Evolutionary conservation across 768 basidiomycete genomes (phyloP).

Genomic region (Calocera cornea): DNA sequence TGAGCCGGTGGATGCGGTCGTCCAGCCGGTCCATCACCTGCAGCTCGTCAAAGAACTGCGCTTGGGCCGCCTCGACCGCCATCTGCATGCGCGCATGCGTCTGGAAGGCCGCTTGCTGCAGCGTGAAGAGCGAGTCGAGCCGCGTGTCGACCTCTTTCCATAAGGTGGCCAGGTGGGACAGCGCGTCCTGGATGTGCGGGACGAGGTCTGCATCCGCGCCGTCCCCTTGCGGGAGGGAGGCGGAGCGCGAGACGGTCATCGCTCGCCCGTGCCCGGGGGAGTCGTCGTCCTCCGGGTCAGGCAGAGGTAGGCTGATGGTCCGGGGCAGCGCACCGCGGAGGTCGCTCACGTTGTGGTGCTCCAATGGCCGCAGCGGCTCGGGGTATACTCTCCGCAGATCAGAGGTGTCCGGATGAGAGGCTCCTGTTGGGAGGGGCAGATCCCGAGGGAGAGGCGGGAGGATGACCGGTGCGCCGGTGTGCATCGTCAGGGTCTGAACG

Average conservation of each 20-base stretch:
- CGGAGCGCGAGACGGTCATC: not conserved
- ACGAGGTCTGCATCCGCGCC: not conserved
- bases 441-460: not conserved
- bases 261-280: not conserved
- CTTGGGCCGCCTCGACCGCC: not conserved
- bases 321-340: not conserved
- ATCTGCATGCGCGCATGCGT: not conserved
- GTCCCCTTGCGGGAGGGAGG: not conserved
- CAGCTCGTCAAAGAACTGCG: not conserved
- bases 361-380: not conserved
- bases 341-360: not conserved
- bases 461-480: not conserved
- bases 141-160: not conserved
- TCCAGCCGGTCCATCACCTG: constrained; percentile 1
- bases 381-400: no score
- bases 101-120: not conserved
- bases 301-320: not conserved
- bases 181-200: not conserved
- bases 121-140: not conserved
- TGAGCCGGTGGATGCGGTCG: not conserved
- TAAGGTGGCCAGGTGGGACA: not conserved
- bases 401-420: no score
- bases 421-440: not conserved
- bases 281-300: not conserved
- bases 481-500: not conserved